Evolutionary conservation across 192 early-diverging fungal genomes (phyloP), one percentile per base, ranked within the genome.

Genomic region (Coemansia asiatica): DNA sequence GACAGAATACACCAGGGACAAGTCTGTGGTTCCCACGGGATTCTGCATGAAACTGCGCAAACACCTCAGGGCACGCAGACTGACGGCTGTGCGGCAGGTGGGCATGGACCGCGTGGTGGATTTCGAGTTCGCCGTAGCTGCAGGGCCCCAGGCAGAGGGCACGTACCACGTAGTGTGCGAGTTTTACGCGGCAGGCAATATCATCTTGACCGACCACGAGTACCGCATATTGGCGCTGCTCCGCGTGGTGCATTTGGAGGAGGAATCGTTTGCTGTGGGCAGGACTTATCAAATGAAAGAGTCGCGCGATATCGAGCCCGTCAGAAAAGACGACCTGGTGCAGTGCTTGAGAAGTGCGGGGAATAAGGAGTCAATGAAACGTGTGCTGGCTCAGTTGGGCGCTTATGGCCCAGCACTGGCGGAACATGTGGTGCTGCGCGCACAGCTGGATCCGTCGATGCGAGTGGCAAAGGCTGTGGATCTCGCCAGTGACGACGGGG

Each of bases 21-120:
- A 96, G 77, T 87, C 89, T 2, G 83, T 83, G 22, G 91, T 87
- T 18, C 97, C 96, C 9, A 93, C 92, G 0, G 64, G 71, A 35
- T 99, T 99, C 71, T 89, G 87, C 76, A 88, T 90, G 66, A 98
- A 95, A 76, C 85, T 99, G 22, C 89, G 97, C 49, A 99, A 99
- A 76, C 90, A 98, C 56, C 79, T 99, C 44, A 86, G 90, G 65
- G 89, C 93, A 3, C 84, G 91, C 16, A 78, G 94, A 28, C 75
- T 98, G 10, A 92, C 89, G 0, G 82, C 72, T 31, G 83, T 99
- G 0, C 76, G 85, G 18, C 96, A 98, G 77, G 57, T 97, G 12
- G 96, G 96, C 57, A 78, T 87, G 60, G 97, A 99, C 83, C 87
- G 97, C 16, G 88, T 94, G 57, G 85, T 98, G 13, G 94, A 98